Base-by-base conservation (phyloP, 2,329 filamentous ascomycete species). In the Diplocarpon rosae region DNA sequence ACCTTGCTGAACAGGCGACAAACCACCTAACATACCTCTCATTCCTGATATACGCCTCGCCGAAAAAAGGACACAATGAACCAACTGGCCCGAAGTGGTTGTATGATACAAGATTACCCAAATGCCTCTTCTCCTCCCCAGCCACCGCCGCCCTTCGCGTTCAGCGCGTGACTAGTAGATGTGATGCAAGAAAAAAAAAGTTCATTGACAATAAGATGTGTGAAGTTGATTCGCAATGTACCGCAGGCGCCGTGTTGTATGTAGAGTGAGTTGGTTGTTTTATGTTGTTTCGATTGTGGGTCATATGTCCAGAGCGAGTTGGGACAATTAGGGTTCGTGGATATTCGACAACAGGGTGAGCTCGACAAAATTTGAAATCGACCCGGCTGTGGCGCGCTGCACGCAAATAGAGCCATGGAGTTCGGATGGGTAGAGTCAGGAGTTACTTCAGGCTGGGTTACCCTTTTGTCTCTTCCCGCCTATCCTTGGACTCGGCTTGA, bases 401-500 rank as follows among this genome's bases (percentile, higher is more conserved):
- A 24, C n/a, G 24, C 30, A 41, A 11, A 24, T 24, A 24, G 10
- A 20, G 24, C 24, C 14, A 16, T 7, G n/a, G 9, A 35, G 16
- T 35, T 30, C 13, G n/a, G 40, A 37, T 9, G 13, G 11, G 17
- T 24, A 11, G 17, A 4, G 10, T 17, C 30, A 34, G 16, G 24
- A 27, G 14, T 12, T 5, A 14, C 36, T 30, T 55, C 52, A 56
- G 16, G 51, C 43, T 13, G 49, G 48, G 32, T 56, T 56, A 12
- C 47, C 49, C 48, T 65, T 66, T 47, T 65, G 60, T 51, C 63
- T 57, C 48, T 66, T 66, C 32, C 56, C 59, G 24, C 53, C 57
- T 49, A 64, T 63, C 47, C 63, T 57, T 32, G 64, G 64, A 51
- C 64, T 66, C 30, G 62, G 61, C 45, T 65, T 66, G n/a, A 66